Evolutionary conservation across 805 yeast species (phyloP), one percentile per base, ranked within the genome.

Genomic region (Zygosaccharomyces bailii): DNA sequence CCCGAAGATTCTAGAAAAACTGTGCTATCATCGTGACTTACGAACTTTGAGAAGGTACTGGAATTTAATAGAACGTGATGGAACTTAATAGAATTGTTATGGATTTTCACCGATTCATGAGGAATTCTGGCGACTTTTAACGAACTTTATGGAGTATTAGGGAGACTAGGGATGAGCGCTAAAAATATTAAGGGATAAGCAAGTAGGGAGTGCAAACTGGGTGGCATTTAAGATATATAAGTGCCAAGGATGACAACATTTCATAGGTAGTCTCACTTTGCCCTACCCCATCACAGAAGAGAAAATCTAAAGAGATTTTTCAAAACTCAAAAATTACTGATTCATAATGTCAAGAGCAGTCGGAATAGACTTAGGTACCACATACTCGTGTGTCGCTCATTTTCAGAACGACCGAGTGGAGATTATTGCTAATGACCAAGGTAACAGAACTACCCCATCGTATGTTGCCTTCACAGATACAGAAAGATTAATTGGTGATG

Each of bases 401-500:
- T 88, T 88, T 76, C 76, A 88, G 61, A 86, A 86, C 65, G 95
- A 91, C 58, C 78, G 86, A 67, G 97, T 90, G 43, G 97, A 90
- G 73, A 90, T 89, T 70, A 86, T 89, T 66, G 96, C 97, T 63
- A 89, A 89, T 69, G 97, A 90, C 71, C 97, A 89, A 77, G 97
- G 97, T 82, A 89, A 89, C 80, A 87, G 97, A 79, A 89, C 90
- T 49, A 90, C 97, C 46, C 96, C 97, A 46, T 90, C 96, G 24
- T 90, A 84, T 67, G 97, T 90, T 45, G 96, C 96, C 34, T 89
- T 89, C 76, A 86, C 96, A 43, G 93, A 85, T 57, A 79, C 85
- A 45, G 97, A 89, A 76, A 82, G 96, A 74, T 76, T 88, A 62
- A 86, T 88, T 63, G 96, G 96, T 74, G 96, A 88, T 69, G 91